Evolutionary conservation across 345 rosid genomes (phyloP), one percentile per base, ranked within the genome.

Genomic region (Citrus medica): DNA sequence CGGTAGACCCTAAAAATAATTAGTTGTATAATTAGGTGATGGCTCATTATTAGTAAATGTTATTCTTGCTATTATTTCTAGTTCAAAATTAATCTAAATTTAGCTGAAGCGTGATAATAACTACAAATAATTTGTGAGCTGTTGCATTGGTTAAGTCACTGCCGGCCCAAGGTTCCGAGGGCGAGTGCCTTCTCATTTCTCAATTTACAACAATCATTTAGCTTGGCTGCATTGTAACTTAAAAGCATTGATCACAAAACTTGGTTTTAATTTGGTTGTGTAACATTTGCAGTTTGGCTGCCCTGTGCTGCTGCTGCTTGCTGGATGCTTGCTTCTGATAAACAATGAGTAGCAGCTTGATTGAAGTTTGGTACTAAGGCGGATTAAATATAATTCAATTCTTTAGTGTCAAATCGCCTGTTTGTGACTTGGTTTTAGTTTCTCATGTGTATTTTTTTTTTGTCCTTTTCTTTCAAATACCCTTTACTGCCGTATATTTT

Each of bases 281-380:
- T 53, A 4, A 0, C 21, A 69, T n/a, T n/a, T 84, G 78, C 86
- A 89, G 92, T 78, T 83, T 87, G 82, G 89, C 90, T 78, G 92
- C 80, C 48, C 42, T 85, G 9, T 85, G 87, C 78, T 85, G 87
- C 28, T 85, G 87, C 73, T 85, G 87, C 65, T 77, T 82, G 9
- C 68, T 85, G 79, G 86, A 83, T 4, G 83, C 86, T 6, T 77
- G 86, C 79, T 85, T 89, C 85, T 89, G 86, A 89, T 22, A 9
- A 35, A 22, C 63, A 64, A 75, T 76, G 79, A 81, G 73, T 42
- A 7, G 61, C 25, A 30, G 56, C 67, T 56, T 21, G 64, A 30
- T n/a, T 32, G 60, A 42, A 17, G 59, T 30, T 67, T 60, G 16
- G 38, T 61, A 7, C 28, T 24, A 40, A 60, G 42, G 30, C 27